Evolutionary conservation across 2,329 filamentous ascomycete genomes (phyloP).

Genomic region (Pyricularia grisea): DNA sequence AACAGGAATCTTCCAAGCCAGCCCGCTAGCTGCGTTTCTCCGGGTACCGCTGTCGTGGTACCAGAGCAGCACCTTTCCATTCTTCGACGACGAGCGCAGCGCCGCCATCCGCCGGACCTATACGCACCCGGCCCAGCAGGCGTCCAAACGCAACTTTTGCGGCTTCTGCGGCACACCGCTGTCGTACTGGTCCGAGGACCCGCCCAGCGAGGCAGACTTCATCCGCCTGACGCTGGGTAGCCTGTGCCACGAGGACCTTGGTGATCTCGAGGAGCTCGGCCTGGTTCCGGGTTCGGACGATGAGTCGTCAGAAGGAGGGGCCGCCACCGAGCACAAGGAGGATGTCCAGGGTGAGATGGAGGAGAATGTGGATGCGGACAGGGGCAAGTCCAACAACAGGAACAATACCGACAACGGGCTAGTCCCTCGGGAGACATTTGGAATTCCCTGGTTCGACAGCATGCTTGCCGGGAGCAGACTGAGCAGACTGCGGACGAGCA

Average conservation of each 20-base stretch:
- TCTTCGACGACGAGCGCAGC: constrained; percentile 69
- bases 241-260: constrained; percentile 60
- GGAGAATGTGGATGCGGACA: constrained; percentile 11
- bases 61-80: constrained; percentile 63
- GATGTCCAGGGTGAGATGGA: constrained; percentile 17
- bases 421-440: constrained; percentile 49
- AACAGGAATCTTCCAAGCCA: constrained; percentile 55
- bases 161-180: constrained; percentile 85
- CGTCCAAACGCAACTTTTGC: constrained; percentile 71
- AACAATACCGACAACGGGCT: not conserved
- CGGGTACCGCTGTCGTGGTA: constrained; percentile 77
- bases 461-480: constrained; percentile 69
- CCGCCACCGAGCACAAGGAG: constrained; percentile 15
- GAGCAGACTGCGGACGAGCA: constrained; percentile 52
- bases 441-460: constrained; percentile 78
- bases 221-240: constrained; percentile 78
- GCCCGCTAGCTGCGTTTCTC: constrained; percentile 71
- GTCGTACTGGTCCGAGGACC: constrained; percentile 72
- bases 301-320: constrained; percentile 9
- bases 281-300: constrained; percentile 46
- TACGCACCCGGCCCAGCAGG: constrained; percentile 45
- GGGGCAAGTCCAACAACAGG: constrained; percentile 17
- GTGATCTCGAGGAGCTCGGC: constrained; percentile 63
- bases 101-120: constrained; percentile 58
- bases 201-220: constrained; percentile 60